Evolutionary conservation across 2,329 filamentous ascomycete genomes (phyloP).

Genomic region (Aspergillus glaucus): DNA sequence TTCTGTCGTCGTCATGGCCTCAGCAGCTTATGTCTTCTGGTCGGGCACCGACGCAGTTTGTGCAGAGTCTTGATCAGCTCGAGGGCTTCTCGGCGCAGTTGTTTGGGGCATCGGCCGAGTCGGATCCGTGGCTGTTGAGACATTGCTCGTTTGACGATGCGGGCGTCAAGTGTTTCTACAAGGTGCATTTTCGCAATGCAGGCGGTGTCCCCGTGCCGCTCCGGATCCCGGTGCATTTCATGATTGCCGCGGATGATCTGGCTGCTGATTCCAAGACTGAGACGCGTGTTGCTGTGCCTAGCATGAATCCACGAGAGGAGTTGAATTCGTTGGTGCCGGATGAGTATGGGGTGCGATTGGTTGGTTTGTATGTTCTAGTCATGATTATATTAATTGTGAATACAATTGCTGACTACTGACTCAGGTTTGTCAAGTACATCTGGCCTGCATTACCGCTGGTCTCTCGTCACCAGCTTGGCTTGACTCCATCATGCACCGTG

Average conservation of each 20-base stretch:
- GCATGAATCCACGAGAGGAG: conserved; percentile 10
- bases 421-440: conserved; percentile 24
- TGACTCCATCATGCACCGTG: conserved; percentile 12
- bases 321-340: conserved; percentile 16
- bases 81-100: conserved; percentile 23
- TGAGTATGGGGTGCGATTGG: conserved; percentile 18
- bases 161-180: conserved; percentile 30
- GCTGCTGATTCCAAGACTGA: conserved; percentile 13
- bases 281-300: conserved; percentile 7
- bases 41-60: conserved; percentile 18
- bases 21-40: conserved; percentile 11
- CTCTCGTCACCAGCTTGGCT: conserved; percentile 24
- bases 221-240: conserved; percentile 29
- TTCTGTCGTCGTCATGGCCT: background rate
- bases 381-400: background rate
- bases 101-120: conserved; percentile 28
- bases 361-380: conserved; percentile 15
- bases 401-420: conserved; percentile 3
- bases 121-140: conserved; percentile 30
- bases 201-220: conserved; percentile 30
- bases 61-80: conserved; percentile 25
- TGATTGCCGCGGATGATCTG: conserved; percentile 19
- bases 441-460: conserved; percentile 26
- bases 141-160: conserved; percentile 34
- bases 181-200: conserved; percentile 33